Conservation (phyloP, 768 basidiomycete species). For the Boletus insuetus region DNA sequence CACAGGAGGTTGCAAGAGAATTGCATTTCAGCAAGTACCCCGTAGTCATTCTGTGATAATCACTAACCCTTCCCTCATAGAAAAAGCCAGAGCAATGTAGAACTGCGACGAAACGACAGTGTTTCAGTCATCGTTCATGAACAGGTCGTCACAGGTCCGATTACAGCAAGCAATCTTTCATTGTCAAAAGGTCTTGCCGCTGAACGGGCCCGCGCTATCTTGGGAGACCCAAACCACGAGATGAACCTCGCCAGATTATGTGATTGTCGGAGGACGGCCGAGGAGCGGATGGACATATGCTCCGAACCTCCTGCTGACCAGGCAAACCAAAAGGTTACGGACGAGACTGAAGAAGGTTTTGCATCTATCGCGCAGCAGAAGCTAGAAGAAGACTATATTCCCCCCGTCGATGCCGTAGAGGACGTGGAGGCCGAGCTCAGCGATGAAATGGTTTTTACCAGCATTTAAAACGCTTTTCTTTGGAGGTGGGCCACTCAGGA, state of each 20-base stretch:
- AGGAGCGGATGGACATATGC: constrained; percentile 14
- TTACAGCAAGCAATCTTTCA: constrained; percentile 52
- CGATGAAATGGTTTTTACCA: constrained; percentile 12
- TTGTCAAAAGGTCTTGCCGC: constrained; percentile 70
- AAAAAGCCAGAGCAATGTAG: constrained; percentile 43
- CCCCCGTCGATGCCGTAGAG: constrained; percentile 10
- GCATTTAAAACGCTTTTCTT: neutral
- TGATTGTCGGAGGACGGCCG: constrained; percentile 32
- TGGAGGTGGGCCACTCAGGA: constrained; percentile 13
- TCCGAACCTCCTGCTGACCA: constrained; percentile 18
- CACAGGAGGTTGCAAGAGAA: constrained; percentile 51
- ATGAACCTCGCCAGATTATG: constrained; percentile 45
- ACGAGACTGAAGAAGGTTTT: constrained; percentile 52
- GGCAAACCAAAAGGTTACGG: constrained; percentile 29
- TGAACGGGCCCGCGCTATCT: constrained; percentile 53
- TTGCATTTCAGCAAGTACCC: constrained; percentile 44
- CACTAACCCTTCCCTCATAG: constrained; percentile 22
- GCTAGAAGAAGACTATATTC: constrained; percentile 24
- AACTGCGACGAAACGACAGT: constrained; percentile 46
- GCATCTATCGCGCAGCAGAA: constrained; percentile 40
- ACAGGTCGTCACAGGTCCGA: constrained; percentile 53
- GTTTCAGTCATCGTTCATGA: constrained; percentile 62
- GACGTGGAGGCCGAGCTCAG: constrained; percentile 18
- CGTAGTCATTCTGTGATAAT: neutral
- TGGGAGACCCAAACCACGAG: constrained; percentile 47